Evolutionary conservation across 768 basidiomycete species (phyloP).

Genomic region (Hericium erinaceus): DNA sequence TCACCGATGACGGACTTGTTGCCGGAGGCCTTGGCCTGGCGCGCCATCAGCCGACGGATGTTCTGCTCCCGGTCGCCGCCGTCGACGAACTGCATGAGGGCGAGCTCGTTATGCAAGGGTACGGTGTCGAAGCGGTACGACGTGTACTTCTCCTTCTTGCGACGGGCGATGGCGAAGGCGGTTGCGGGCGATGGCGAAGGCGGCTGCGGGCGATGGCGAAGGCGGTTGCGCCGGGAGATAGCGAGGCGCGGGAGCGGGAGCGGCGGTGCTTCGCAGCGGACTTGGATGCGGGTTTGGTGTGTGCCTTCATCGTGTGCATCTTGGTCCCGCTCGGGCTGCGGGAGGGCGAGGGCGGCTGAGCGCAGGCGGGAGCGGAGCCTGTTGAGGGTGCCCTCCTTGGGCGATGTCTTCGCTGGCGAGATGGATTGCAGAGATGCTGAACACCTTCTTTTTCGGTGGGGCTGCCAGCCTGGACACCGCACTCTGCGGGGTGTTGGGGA

Average conservation of each 20-base stretch:
- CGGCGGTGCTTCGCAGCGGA: slow-evolving; percentile 12
- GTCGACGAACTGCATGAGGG: slow-evolving; percentile 58
- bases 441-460: neutral
- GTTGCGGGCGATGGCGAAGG: slow-evolving; percentile 4
- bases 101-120: slow-evolving; percentile 56
- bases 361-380: slow-evolving; percentile 33
- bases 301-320: slow-evolving; percentile 13
- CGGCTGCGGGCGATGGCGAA: slow-evolving; percentile 8
- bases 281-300: slow-evolving; percentile 6
- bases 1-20: slow-evolving; percentile 18
- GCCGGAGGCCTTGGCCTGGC: slow-evolving; percentile 23
- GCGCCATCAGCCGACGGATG: slow-evolving; percentile 30
- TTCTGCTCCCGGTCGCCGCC: slow-evolving; percentile 53
- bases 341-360: slow-evolving; percentile 18
- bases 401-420: slow-evolving; percentile 14
- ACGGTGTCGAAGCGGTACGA: slow-evolving; percentile 28
- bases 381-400: slow-evolving; percentile 24
- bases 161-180: slow-evolving; percentile 7
- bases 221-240: slow-evolving; percentile 1
- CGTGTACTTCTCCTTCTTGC: slow-evolving; percentile 33
- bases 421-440: too few species aligned
- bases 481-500: slow-evolving; percentile 2
- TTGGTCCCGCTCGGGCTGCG: slow-evolving; percentile 11
- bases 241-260: neutral
- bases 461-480: neutral